Percentiles rank a stretch among this genome's conserved stretches.
Conservation (phyloP, 495 filamentous ascomycete species). For the Penicillium waksmanii region DNA sequence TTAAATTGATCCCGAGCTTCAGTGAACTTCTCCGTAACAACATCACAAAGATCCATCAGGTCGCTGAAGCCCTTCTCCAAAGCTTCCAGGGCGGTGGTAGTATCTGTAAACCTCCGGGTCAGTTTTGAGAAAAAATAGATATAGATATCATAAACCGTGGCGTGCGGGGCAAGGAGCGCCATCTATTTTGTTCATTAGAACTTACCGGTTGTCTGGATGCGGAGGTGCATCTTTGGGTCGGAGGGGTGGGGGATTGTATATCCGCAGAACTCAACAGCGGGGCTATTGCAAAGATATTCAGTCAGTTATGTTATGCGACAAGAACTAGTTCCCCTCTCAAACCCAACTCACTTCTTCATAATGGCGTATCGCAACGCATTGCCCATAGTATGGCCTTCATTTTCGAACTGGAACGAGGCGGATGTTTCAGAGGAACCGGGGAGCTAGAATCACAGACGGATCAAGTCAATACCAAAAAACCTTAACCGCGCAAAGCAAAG, state of each 20-base stretch:
- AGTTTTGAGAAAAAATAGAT: background rate
- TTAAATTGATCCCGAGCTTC: conserved; percentile 65
- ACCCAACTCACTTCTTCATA: conserved; percentile 88
- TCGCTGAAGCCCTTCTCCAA: conserved; percentile 88
- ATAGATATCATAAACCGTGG: background rate
- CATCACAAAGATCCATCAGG: conserved; percentile 87
- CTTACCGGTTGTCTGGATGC: conserved; percentile 94
- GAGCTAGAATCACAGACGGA: conserved; percentile 46
- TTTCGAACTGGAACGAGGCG: conserved; percentile 84
- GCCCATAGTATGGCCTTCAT: conserved; percentile 93
- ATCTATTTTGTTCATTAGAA: background rate
- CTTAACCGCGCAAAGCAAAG: no score
- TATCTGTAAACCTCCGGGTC: conserved; percentile 53
- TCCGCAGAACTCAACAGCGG: conserved; percentile 94
- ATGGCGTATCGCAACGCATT: conserved; percentile 94
- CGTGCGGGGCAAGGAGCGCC: no score
- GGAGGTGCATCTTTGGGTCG: conserved; percentile 92
- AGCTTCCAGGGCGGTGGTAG: conserved; percentile 77
- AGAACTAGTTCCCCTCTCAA: background rate
- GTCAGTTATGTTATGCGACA: background rate
- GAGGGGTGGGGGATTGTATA: conserved; percentile 98
- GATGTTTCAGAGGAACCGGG: conserved; percentile 72
- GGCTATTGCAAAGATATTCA: conserved; percentile 33
- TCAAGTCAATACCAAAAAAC: no score
- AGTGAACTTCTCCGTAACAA: conserved; percentile 85